Evolutionary conservation across 106 monocot species (phyloP), one percentile per base, ranked within the genome.

Genomic region (Iris macrosiphon): DNA sequence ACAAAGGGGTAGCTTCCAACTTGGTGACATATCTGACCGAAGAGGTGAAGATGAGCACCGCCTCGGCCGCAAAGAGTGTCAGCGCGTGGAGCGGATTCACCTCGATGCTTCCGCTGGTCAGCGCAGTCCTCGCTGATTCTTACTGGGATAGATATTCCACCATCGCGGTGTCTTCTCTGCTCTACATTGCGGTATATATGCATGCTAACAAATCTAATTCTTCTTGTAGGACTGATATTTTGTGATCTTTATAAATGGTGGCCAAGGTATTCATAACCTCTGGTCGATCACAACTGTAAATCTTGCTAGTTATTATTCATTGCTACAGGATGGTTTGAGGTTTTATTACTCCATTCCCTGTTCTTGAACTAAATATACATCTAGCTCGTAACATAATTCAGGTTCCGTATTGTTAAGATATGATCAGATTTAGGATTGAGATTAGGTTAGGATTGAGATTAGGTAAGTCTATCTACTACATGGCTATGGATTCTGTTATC

Each of bases 1-100:
- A 83, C 75, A 96, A 96, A 52, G 96, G 96, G 27, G 89, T 96
- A 65, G 82, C 86, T 29, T 89, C 96, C 2, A 96, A 96, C 69
- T 27, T 96, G 56, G 86, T 96, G 66, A 96, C 85, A 3, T 96
- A 82, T 51, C 79, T 96, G 10, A 86, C 86, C 12, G 90, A 79
- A 15, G 82, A 69, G 15, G 69, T 83, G 45, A 57, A 80, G 37
- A 61, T 96, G 82, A 83, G 90, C 82, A 75, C 82, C 4, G 77
- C 96, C 4, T 73, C 86, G 17, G 89, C 96, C 12, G 96, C 83
- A 6, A 96, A 86, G 74, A 72, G 67, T 15, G 77, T 96, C 1
- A 80, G 86, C 66, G 49, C 63, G 7, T 96, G 96, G 96, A 77
- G 49, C 19, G 96, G 96, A 4, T 71, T 87, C 44, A 96, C 79